phyloP scores from a whole-genome alignment of 495 filamentous ascomycete genomes.

The Xylaria acuta region DNA sequence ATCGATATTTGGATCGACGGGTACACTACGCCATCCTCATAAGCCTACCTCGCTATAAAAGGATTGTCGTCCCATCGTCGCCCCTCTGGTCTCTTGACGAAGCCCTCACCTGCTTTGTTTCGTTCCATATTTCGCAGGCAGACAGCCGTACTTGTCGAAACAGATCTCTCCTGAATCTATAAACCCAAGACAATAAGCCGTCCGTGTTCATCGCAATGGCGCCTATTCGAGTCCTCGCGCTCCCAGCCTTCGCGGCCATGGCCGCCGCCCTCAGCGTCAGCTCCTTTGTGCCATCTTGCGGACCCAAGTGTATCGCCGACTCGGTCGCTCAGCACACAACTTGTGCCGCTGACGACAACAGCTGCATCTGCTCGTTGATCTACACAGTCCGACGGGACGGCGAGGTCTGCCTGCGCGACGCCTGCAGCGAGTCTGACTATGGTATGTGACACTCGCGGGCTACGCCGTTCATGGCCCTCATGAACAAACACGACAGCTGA shows the following conservation, averaged over 20 bases:
- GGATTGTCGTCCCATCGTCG: not conserved
- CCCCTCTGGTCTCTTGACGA: not conserved
- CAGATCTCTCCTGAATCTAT: not conserved
- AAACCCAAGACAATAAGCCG: not conserved
- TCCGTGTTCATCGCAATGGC: conserved; percentile 31
- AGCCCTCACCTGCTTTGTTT: not conserved
- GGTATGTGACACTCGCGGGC: conserved; percentile 29
- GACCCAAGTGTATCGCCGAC: conserved; percentile 45
- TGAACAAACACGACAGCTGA: conserved; percentile 8
- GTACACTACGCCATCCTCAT: not conserved
- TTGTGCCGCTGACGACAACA: conserved; percentile 47
- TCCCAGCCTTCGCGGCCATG: conserved; percentile 44
- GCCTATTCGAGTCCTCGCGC: conserved; percentile 38
- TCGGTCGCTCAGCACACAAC: conserved; percentile 42
- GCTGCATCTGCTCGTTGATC: conserved; percentile 50
- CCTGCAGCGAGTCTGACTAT: conserved; percentile 37
- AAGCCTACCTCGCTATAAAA: conserved; percentile 6
- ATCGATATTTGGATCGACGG: conserved; percentile 25
- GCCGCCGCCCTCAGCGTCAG: conserved; percentile 46
- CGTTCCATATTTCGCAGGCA: not conserved
- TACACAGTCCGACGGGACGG: conserved; percentile 43
- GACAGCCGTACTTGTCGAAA: not conserved
- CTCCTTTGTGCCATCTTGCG: conserved; percentile 49
- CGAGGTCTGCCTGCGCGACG: conserved; percentile 38
- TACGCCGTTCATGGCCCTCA: too few relatives aligned